Base-by-base conservation (phyloP, 331 rosid species). In the Dryas integrifolia region DNA sequence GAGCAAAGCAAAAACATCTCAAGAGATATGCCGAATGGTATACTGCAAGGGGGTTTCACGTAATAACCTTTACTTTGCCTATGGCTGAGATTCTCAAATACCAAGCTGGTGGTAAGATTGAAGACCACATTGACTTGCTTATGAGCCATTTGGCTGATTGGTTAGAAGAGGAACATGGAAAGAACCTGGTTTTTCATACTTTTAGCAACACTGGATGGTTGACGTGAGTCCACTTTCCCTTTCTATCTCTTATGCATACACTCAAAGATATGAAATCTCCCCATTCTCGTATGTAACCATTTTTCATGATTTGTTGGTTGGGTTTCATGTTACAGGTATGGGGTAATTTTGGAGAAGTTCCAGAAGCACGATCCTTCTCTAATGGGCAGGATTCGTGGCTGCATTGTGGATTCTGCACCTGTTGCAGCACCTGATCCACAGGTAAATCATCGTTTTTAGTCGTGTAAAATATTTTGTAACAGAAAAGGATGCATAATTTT, bases 201-300 rank as follows among this genome's bases (percentile, higher is more conserved):
- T 95, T 95, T 80, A 95, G 99, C 85, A 95, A 95, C 86, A 95
- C 99, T 43, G 99, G 99, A 71, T 95, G 99, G 99, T 80, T 95
- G 78, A 87, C 93, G 99, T 95, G 68, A 82, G 99, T 83, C 6
- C 13, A 0, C 9, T 46, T 52, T 12, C 6, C 13, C 26, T 69
- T 49, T 40, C 40, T 14, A 5, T 76, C 44, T 57, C 49, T 64
- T 61, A 11, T 13, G 16, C 5, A 15, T 55, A 6, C 43, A 24
- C 58, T 52, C 55, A 14, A 44, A 51, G 58, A 8, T 13, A 4
- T 58, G 69, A 4, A 5, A 14, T 18, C 65, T 44, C 18, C 72
- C 13, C 18, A 3, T 55, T 69, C 9, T 49, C 50, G 7, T 8
- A 15, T 30, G 45, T 24, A 70, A 66, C 15, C 8, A 30, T 56